Evolutionary conservation across 2,329 filamentous ascomycete species (phyloP).

Genomic region (Fusarium pseudoanthophilum): DNA sequence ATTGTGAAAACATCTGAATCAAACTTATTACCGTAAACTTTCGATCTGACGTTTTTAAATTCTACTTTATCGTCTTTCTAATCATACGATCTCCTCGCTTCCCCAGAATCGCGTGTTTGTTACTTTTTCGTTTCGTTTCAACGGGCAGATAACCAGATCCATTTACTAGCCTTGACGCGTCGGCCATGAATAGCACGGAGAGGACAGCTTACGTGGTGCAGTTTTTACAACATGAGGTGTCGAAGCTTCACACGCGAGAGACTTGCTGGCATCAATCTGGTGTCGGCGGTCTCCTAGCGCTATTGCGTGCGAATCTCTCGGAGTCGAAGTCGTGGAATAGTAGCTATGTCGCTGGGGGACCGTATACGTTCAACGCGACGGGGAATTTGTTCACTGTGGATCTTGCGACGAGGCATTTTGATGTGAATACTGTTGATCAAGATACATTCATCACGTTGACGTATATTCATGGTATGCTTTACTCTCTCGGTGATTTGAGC

Average conservation of each 20-base stretch:
- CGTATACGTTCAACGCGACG: neutral
- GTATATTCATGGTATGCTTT: neutral
- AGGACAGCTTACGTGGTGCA: neutral
- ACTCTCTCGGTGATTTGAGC: accelerated
- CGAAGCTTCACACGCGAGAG: neutral
- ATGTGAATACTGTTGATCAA: constrained; percentile 7
- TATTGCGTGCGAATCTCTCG: neutral
- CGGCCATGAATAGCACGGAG: neutral
- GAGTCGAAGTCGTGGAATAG: neutral
- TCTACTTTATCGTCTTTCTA: neutral
- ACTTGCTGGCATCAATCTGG: constrained; percentile 17
- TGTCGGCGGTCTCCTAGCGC: neutral
- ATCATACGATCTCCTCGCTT: neutral
- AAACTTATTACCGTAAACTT: neutral
- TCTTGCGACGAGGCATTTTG: neutral
- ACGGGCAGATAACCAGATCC: neutral
- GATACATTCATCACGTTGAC: neutral
- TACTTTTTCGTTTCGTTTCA: neutral
- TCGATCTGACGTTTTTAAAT: neutral
- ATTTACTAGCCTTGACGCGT: neutral
- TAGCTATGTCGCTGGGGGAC: neutral
- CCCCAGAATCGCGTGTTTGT: neutral
- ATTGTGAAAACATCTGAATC: neutral
- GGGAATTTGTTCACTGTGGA: neutral
- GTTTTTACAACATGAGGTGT: constrained; percentile 4